Percentiles rank a stretch among this genome's conserved stretches.
Evolutionary conservation across 495 filamentous ascomycete species (phyloP).

Genomic region (Penicillium maclennaniae): DNA sequence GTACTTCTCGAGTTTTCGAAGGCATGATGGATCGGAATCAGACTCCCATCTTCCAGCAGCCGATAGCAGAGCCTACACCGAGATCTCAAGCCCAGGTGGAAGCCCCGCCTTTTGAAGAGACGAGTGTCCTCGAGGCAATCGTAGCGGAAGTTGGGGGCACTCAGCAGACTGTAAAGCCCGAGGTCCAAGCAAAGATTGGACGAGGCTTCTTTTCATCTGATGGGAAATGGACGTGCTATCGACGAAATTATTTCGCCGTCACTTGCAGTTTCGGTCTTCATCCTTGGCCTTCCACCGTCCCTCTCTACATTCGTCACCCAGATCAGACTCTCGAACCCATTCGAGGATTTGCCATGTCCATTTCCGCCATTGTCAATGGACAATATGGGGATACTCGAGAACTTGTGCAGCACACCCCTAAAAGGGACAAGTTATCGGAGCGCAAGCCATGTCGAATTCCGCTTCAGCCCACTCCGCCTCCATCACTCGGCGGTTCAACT

Average conservation of each 20-base stretch:
- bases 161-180: constrained; percentile 59
- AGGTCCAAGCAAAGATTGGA: constrained; percentile 82
- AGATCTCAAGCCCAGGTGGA: constrained; percentile 33
- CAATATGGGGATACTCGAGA: constrained; percentile 75
- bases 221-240: constrained; percentile 91
- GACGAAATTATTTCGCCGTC: constrained; percentile 91
- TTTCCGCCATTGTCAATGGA: constrained; percentile 79
- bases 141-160: constrained; percentile 43
- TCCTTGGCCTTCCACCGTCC: constrained; percentile 44
- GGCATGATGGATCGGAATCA: constrained; percentile 33
- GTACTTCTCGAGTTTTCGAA: constrained; percentile 34
- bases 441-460: constrained; percentile 68
- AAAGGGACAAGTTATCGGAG: constrained; percentile 89
- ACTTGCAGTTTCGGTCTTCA: constrained; percentile 74
- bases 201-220: constrained; percentile 89
- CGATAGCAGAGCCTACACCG: constrained; percentile 30
- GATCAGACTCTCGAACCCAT: constrained; percentile 57
- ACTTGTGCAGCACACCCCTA: constrained; percentile 91
- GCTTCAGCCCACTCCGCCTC: constrained; percentile 62
- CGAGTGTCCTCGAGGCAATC: constrained; percentile 55
- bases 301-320: constrained; percentile 36
- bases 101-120: constrained; percentile 55
- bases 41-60: constrained; percentile 29
- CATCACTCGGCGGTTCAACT: constrained; percentile 33
- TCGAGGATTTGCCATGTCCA: constrained; percentile 71